A percentile compares a stretch with the other conserved stretches of the same genome.
Evolutionary conservation across 1,284 basidiomycete genomes (phyloP).

Genomic region (Caloboletus inedulis): DNA sequence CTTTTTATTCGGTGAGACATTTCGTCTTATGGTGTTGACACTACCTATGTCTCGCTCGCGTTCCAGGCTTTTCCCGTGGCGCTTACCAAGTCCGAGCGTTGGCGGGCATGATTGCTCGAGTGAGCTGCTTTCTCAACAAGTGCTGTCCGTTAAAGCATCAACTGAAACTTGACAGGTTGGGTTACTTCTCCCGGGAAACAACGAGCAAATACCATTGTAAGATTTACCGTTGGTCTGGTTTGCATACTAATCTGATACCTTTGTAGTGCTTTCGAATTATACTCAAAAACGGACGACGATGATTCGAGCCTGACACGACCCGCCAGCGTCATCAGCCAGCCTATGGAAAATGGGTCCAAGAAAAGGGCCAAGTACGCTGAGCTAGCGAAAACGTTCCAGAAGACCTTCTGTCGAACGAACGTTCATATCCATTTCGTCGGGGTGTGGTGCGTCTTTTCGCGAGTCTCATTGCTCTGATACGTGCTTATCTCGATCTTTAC

Average conservation of each 20-base stretch:
- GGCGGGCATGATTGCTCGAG: slow-evolving; percentile 37
- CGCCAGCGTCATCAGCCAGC: slow-evolving; percentile 14
- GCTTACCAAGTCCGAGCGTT: slow-evolving; percentile 40
- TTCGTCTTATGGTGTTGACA: not conserved
- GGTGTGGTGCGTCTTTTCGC: slow-evolving; percentile 29
- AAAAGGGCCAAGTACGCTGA: slow-evolving; percentile 9
- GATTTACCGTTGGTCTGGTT: not conserved
- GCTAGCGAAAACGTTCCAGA: slow-evolving; percentile 25
- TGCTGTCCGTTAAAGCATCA: not conserved
- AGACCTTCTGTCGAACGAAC: slow-evolving; percentile 25
- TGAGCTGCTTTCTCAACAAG: slow-evolving; percentile 9
- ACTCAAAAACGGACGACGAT: slow-evolving; percentile 22
- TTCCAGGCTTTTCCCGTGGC: slow-evolving; percentile 38
- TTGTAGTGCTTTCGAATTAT: slow-evolving; percentile 31
- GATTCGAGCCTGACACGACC: slow-evolving; percentile 8
- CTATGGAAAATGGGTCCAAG: slow-evolving; percentile 11
- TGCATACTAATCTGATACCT: slow-evolving; percentile 2
- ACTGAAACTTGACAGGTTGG: slow-evolving; percentile 30
- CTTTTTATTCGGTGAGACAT: slow-evolving; percentile 34
- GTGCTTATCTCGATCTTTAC: not conserved
- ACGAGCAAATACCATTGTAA: slow-evolving; percentile 39
- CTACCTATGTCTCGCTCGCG: not conserved
- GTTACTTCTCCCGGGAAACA: slow-evolving; percentile 35
- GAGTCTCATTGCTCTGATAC: not conserved
- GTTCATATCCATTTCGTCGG: slow-evolving; percentile 38